These are phyloP conservation scores for Sesbania bispinosa DNA, from an alignment of 306 rosid species.

Conservation along the genomic window DNA sequence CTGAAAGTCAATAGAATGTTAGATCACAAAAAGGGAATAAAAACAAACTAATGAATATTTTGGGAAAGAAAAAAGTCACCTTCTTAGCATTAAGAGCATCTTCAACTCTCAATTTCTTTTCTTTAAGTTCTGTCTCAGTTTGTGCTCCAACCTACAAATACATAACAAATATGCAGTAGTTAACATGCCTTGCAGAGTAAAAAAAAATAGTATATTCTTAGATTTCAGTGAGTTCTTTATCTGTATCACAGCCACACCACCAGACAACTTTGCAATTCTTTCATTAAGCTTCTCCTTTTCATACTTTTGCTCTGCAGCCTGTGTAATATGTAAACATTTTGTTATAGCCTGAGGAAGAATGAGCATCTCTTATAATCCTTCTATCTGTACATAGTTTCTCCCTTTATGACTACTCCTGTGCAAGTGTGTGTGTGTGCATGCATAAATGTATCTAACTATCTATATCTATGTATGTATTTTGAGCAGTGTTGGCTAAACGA, in stretches of 20 bases:
- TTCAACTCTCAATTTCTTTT: constrained; percentile 95
- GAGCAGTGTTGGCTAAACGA: too few relatives aligned
- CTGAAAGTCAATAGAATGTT: constrained; percentile 38
- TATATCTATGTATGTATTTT: background rate
- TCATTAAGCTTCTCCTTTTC: constrained; percentile 90
- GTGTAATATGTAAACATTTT: background rate
- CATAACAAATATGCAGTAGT: background rate
- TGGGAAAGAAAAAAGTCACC: constrained; percentile 44
- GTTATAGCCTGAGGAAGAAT: background rate
- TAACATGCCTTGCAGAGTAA: background rate
- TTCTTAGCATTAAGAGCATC: constrained; percentile 99
- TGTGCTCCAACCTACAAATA: constrained; percentile 90
- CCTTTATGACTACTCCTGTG: too few relatives aligned
- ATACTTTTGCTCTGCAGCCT: constrained; percentile 96
- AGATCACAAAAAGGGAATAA: background rate
- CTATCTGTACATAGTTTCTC: background rate
- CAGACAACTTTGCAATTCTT: constrained; percentile 91
- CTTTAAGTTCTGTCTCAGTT: constrained; percentile 99
- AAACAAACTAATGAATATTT: background rate
- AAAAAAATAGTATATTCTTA: background rate
- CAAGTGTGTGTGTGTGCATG: too few relatives aligned
- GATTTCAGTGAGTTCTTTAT: constrained; percentile 24
- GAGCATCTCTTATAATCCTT: background rate
- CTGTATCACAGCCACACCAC: constrained; percentile 99
- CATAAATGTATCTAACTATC: too few relatives aligned